Evolutionary conservation across 139 green algal species (phyloP), one percentile per base, ranked within the genome.

Genomic region (Coelastrella sp.): DNA sequence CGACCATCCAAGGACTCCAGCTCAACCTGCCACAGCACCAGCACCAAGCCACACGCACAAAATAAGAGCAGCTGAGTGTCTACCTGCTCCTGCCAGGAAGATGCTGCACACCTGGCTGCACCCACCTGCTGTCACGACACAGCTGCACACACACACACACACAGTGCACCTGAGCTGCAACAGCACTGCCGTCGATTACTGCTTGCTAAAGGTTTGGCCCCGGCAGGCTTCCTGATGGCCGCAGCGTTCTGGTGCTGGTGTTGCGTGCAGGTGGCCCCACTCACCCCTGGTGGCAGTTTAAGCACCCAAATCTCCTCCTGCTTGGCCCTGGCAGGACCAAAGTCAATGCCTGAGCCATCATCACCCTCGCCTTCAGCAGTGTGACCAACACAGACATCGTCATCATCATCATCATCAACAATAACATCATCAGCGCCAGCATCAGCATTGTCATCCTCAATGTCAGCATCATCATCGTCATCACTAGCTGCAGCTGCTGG

Each of bases 291-390:
- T 22, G 78, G 78, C 49, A 83, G 49, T 63, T 20, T 61, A 10
- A 83, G 78, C 49, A 83, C 78, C 78, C 78, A 83, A 6, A 83
- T 12, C 78, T 83, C 78, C 78, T 83, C 49, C 24, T 58, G 12
- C 78, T 83, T 58, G 49, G 35, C 25, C 10, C 49, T 63, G 49
- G 19, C 78, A 63, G 7, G 12, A 8, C 24, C 35, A 17, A 83
- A 12, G 35, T 49, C 24, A 10, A 83, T 65, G 49, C 68, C 59
- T 24, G 7, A 14, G 7, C n/a, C 81, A 59, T 8, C n/a, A 76
- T 11, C 11, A 15, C 9, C 63, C 57, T 24, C 7, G 35, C 35
- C 35, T 49, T 49, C 35, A 49, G 35, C 35, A 49, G 35, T 49
- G 35, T 14, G 12, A 35, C 8, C 19, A n/a, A 80, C 22, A 24